Conservation (phyloP, 441 rosid genomes). For the Bruguiera hainesii region DNA sequence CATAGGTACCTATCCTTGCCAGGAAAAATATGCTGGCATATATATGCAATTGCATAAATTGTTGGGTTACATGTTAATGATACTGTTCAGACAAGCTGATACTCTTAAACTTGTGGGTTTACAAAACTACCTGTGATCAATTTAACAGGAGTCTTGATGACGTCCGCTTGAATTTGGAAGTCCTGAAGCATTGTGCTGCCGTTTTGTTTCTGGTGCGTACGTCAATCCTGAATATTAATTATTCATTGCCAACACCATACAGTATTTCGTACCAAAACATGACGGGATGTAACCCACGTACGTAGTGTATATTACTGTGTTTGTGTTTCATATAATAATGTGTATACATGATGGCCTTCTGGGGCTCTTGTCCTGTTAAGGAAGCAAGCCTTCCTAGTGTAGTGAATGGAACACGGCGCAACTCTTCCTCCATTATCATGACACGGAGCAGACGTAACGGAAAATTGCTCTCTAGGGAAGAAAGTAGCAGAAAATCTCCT, state of each 20-base stretch:
- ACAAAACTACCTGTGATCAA: background rate
- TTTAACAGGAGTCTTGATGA: constrained; percentile 74
- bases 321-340: too few species aligned
- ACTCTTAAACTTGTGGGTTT: background rate
- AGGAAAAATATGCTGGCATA: too few species aligned
- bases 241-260: background rate
- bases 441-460: constrained; percentile 76
- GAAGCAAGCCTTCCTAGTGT: constrained; percentile 77
- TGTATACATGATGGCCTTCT: background rate
- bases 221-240: background rate
- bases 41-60: too few species aligned
- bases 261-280: background rate
- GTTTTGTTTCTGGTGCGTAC: constrained; percentile 72
- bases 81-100: too few species aligned
- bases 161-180: constrained; percentile 89
- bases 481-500: constrained; percentile 41
- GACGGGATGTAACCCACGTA: background rate
- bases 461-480: constrained; percentile 30
- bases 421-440: constrained; percentile 33
- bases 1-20: constrained; percentile 49
- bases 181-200: constrained; percentile 86
- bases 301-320: too few species aligned
- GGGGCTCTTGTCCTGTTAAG: constrained; percentile 26
- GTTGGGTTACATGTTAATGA: too few species aligned
- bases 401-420: constrained; percentile 48